These are phyloP conservation scores for Aspergillus incahuasiensis DNA, from an alignment of 495 filamentous ascomycete genomes.

Conservation along the genomic window DNA sequence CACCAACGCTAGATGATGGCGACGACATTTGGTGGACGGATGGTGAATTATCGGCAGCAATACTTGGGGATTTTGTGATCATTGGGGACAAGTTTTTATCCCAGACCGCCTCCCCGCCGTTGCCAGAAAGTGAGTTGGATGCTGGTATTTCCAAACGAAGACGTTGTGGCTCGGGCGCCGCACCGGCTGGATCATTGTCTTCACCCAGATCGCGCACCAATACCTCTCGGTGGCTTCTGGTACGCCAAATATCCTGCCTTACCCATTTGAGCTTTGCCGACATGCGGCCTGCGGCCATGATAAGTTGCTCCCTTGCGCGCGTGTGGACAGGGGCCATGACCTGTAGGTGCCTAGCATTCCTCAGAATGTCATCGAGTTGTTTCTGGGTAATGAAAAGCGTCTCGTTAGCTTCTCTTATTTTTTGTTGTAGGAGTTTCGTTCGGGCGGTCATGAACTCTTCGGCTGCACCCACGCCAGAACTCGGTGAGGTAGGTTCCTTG, in stretches of 20 bases:
- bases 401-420: constrained; percentile 78
- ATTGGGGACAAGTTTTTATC: constrained; percentile 16
- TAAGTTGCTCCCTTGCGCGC: constrained; percentile 78
- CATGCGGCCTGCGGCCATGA: constrained; percentile 78
- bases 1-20: constrained; percentile 21
- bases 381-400: constrained; percentile 67
- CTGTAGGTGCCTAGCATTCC: constrained; percentile 89
- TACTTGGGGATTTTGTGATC: constrained; percentile 5
- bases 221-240: constrained; percentile 87
- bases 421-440: constrained; percentile 73
- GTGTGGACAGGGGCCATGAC: constrained; percentile 84
- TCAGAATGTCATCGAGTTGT: constrained; percentile 72
- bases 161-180: constrained; percentile 18
- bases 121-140: not conserved
- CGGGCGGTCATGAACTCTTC: constrained; percentile 78
- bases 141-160: constrained; percentile 20
- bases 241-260: constrained; percentile 86
- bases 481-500: constrained; percentile 42
- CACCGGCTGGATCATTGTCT: constrained; percentile 39
- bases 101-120: not conserved
- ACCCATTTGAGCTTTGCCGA: constrained; percentile 90
- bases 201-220: constrained; percentile 80
- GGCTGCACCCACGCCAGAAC: constrained; percentile 74
- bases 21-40: constrained; percentile 14
- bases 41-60: not conserved